Conservation (phyloP, 2,329 filamentous ascomycete genomes). For the Chrysoporthe cubensis region DNA sequence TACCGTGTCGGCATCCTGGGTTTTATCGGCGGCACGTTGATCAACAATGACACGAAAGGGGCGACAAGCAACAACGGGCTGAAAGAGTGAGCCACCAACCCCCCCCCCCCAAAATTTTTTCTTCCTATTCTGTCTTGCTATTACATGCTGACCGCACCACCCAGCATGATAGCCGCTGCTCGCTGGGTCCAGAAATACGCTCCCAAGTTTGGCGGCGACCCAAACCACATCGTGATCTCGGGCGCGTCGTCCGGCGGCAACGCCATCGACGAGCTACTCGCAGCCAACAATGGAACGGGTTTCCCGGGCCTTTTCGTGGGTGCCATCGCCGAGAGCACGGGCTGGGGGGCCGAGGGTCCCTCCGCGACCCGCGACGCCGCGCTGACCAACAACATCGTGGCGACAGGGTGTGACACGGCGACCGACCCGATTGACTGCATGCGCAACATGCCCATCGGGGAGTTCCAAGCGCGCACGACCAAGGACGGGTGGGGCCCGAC, state of each 20-base stretch:
- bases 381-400: conserved; percentile 15
- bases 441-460: conserved; percentile 22
- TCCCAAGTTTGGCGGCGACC: conserved; percentile 24
- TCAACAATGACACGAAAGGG: conserved; percentile 20
- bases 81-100: conserved; percentile 5
- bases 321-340: conserved; percentile 20
- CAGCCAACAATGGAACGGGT: conserved; percentile 22
- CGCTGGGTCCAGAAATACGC: conserved; percentile 24
- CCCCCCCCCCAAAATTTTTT: too few relatives aligned
- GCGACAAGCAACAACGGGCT: conserved; percentile 20
- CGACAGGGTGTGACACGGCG: conserved; percentile 18
- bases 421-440: conserved; percentile 21
- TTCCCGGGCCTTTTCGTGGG: conserved; percentile 21
- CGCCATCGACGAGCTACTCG: conserved; percentile 22
- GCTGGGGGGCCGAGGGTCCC: conserved; percentile 18
- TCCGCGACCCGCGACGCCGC: conserved; percentile 15
- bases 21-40: conserved; percentile 19
- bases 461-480: conserved; percentile 21
- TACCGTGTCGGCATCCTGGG: conserved; percentile 25
- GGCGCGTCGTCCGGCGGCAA: conserved; percentile 18
- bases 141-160: too few relatives aligned
- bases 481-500: conserved; percentile 21
- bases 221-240: conserved; percentile 22
- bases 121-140: too few relatives aligned
- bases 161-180: conserved; percentile 18